phyloP scores from a whole-genome alignment of 1,139 yeast genomes.

The Nakaseomyces kungkrabaensis region DNA sequence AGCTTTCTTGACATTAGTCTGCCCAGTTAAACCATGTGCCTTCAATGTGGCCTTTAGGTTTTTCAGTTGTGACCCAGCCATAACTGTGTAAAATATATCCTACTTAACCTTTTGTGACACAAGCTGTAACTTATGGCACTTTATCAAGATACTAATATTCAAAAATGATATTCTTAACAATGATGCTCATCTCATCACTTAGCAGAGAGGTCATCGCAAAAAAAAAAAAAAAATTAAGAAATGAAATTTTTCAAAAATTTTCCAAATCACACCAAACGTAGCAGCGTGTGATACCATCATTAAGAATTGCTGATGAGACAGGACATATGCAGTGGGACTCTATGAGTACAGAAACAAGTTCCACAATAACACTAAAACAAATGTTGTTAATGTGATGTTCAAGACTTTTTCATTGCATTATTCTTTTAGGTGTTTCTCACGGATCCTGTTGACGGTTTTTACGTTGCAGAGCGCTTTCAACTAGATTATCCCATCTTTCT shows the following conservation, averaged over 20 bases:
- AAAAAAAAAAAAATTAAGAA: not conserved
- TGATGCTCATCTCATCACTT: not conserved
- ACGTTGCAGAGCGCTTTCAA: constrained; percentile 38
- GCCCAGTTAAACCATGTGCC: constrained; percentile 74
- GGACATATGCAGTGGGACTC: no score
- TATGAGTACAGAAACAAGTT: no score
- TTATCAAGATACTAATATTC: no score
- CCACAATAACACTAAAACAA: no score
- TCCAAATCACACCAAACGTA: not conserved
- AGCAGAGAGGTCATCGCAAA: not conserved
- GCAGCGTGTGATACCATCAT: no score
- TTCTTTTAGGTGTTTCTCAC: constrained; percentile 1
- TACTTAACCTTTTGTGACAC: not conserved
- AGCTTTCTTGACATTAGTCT: constrained; percentile 51
- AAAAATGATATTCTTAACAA: no score
- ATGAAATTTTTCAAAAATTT: not conserved
- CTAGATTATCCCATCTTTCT: constrained; percentile 40
- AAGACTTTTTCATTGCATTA: not conserved
- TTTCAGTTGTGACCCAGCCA: constrained; percentile 90
- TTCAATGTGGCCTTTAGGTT: constrained; percentile 69
- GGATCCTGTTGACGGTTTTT: constrained; percentile 19
- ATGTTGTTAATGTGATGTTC: no score
- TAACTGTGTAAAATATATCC: constrained; percentile 18
- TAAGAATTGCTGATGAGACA: no score
- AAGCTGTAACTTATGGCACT: no score